Evolutionary conservation across 225 moss, liverwort and hornwort genomes (phyloP).

Genomic region (Physcomitrium patens): DNA sequence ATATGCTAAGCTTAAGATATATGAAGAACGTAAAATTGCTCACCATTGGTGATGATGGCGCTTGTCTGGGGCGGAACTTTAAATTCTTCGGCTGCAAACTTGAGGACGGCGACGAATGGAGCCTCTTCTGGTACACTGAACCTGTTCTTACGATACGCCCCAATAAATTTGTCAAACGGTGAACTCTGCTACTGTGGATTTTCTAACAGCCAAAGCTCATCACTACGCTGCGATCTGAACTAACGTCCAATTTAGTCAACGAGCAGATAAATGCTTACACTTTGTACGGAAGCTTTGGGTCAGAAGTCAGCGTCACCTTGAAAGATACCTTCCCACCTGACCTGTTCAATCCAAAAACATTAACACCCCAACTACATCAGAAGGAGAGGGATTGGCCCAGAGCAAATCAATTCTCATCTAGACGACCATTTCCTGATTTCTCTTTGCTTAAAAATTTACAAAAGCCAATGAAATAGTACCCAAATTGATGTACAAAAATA

Average conservation of each 20-base stretch:
- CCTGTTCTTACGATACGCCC: conserved; percentile 41
- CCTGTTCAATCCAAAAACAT: conserved; percentile 43
- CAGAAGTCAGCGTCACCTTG: conserved; percentile 96
- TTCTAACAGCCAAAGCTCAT: not conserved
- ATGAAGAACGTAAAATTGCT: not conserved
- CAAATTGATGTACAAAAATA: not conserved
- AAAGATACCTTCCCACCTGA: conserved; percentile 98
- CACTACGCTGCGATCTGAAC: not conserved
- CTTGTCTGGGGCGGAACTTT: conserved; percentile 96
- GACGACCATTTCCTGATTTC: not conserved
- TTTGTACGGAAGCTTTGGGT: conserved; percentile 99
- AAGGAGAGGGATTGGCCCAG: too few species aligned
- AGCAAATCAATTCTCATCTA: too few species aligned
- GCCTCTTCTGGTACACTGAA: conserved; percentile 99
- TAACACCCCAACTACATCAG: too few species aligned
- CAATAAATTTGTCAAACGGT: conserved; percentile 11
- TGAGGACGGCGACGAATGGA: conserved; percentile 94
- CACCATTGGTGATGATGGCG: conserved; percentile 98
- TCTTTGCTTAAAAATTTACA: not conserved
- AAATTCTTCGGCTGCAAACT: conserved; percentile 97
- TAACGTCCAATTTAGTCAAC: not conserved
- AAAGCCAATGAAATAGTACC: not conserved
- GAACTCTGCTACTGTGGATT: not conserved
- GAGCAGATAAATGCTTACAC: conserved; percentile 56
- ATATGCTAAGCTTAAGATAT: not conserved